Percentiles rank a stretch among this genome's conserved stretches.
phyloP scores from a whole-genome alignment of 2,329 filamentous ascomycete genomes.

The Penicillium sp. region DNA sequence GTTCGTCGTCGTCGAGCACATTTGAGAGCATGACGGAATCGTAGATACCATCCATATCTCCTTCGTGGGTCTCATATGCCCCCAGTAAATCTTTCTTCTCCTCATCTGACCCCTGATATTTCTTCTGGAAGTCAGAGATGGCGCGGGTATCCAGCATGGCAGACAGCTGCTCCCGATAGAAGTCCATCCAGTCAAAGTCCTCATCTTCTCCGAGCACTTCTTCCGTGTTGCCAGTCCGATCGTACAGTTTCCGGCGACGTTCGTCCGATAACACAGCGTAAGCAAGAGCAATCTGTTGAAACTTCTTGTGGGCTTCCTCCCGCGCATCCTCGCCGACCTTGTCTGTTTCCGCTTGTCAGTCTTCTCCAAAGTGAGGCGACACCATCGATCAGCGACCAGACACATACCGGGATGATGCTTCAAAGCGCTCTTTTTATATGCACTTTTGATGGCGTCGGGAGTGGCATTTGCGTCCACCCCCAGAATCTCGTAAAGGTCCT shows the following conservation, averaged over 20 bases:
- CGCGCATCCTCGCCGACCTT: constrained; percentile 70
- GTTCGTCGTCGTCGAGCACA: constrained; percentile 76
- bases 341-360: constrained; percentile 52
- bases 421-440: constrained; percentile 87
- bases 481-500: constrained; percentile 73
- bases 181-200: constrained; percentile 86
- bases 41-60: constrained; percentile 75
- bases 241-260: constrained; percentile 77
- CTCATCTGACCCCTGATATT: constrained; percentile 84
- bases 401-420: constrained; percentile 75
- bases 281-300: constrained; percentile 89
- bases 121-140: constrained; percentile 70
- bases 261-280: constrained; percentile 89
- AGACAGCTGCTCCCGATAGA: constrained; percentile 79
- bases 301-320: constrained; percentile 70
- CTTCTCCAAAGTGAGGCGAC: too few relatives aligned
- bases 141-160: constrained; percentile 70
- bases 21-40: constrained; percentile 82
- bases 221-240: constrained; percentile 82
- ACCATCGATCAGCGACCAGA: background rate
- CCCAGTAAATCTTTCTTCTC: constrained; percentile 74
- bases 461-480: constrained; percentile 68
- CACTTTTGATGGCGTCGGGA: constrained; percentile 75
- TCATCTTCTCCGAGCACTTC: constrained; percentile 70
- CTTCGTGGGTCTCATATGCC: constrained; percentile 70